Base-by-base conservation (phyloP, 768 basidiomycete species). In the Jaapia argillacea region DNA sequence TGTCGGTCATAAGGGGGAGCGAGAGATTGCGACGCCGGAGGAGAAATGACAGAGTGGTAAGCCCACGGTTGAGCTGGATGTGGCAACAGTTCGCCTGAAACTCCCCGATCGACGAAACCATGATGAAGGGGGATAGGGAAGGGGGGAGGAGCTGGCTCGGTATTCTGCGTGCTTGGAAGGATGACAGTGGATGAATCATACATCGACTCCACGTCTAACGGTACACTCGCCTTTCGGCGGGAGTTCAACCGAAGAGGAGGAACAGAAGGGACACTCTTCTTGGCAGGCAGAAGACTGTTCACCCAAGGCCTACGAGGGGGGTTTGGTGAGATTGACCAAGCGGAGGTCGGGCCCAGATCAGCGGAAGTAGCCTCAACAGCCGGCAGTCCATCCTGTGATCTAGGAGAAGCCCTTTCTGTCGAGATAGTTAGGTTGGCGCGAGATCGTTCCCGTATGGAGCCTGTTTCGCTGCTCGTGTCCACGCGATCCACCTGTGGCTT, bases 341-440 rank as follows among this genome's bases (percentile, higher is more conserved):
- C 55, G 7, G 62, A 54, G 6, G 50, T n/a, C 18, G 60, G 58
- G 38, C 51, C 56, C 23, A 55, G 52, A 26, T 31, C 49, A 16
- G 47, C 51, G 7, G 59, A 50, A n/a, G 46, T 50, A 24, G 28
- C 42, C 24, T 65, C 67, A 25, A 65, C 49, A 26, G 46, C 52
- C 6, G 62, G 63, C 0, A 65, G 50, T 47, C 50, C 44, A 16
- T 42, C 51, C 54, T 60, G 24, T n/a, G n/a, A n/a, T n/a, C n/a
- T n/a, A n/a, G n/a, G n/a, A n/a, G n/a, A n/a, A n/a, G n/a, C n/a
- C n/a, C n/a, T n/a, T n/a, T 66, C 62, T n/a, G 70, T 60, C 3
- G 67, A 67, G 45, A 79, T 68, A 7, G 64, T 62, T 50, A 77
- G 54, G 24, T 56, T 54, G 6, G 68, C 67, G 2, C 58, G 57